These are phyloP conservation scores for Xanthoconium purpureum DNA, from an alignment of 768 basidiomycete genomes.

Conservation along the genomic window DNA sequence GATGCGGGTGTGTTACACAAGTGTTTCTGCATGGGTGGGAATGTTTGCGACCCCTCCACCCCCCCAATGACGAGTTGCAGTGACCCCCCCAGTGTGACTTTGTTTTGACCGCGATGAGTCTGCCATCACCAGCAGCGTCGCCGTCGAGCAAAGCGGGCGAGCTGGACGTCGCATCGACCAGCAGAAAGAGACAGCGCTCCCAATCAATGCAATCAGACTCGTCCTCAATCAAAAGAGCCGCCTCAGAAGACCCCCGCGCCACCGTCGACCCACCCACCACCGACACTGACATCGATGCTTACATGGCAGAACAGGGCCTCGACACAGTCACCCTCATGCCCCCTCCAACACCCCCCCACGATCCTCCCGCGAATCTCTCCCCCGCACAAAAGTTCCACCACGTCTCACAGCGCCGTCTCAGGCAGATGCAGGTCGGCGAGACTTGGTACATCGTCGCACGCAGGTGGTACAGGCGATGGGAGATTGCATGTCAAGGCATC, in stretches of 20 bases:
- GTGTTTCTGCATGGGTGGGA: conserved; percentile 52
- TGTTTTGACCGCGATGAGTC: conserved; percentile 37
- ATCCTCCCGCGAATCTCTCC: conserved; percentile 27
- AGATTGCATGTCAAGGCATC: conserved; percentile 65
- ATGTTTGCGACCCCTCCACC: conserved; percentile 10
- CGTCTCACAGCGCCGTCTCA: conserved; percentile 46
- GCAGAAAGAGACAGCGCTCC: conserved; percentile 71
- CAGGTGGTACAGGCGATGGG: conserved; percentile 74
- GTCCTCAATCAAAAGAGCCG: conserved; percentile 76
- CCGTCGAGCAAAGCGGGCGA: conserved; percentile 43
- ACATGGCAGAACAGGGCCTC: conserved; percentile 57
- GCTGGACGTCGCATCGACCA: conserved; percentile 29
- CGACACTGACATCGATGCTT: conserved; percentile 59
- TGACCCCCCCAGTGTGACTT: conserved; percentile 2
- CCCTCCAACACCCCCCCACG: conserved; percentile 27
- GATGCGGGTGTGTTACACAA: conserved; percentile 68
- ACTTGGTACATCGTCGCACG: conserved; percentile 76
- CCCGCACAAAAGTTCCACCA: conserved; percentile 47
- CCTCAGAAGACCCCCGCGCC: conserved; percentile 57
- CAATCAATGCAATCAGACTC: conserved; percentile 72
- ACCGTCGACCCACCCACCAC: conserved; percentile 24
- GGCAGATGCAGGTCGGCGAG: conserved; percentile 59
- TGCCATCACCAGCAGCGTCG: conserved; percentile 41
- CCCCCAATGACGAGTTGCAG: background rate
- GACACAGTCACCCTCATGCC: conserved; percentile 18